Conservation (phyloP, 768 basidiomycete genomes). For the Leccinum longicurvipes region DNA sequence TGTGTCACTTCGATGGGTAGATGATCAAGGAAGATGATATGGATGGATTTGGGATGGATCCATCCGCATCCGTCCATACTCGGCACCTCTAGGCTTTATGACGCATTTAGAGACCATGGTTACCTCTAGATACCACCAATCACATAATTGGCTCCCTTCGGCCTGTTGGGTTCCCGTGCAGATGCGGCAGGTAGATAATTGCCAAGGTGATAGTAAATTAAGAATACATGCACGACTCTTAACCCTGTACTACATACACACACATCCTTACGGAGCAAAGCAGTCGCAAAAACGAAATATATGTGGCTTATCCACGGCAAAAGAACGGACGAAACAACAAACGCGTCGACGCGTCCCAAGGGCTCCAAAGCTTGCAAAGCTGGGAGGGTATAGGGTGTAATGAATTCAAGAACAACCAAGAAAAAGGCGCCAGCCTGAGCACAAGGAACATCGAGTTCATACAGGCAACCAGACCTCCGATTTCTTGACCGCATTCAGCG, state of each 20-base stretch:
- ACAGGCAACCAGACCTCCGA: conserved; percentile 15
- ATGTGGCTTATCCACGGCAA: neutral
- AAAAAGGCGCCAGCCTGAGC: neutral
- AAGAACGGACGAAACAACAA: conserved; percentile 3
- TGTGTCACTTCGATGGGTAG: neutral
- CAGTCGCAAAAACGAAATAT: conserved; percentile 11
- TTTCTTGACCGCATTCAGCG: neutral
- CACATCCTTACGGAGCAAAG: neutral
- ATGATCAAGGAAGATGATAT: neutral
- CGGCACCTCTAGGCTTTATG: neutral
- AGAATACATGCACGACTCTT: neutral
- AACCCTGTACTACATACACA: neutral
- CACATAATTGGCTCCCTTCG: neutral
- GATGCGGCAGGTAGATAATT: neutral
- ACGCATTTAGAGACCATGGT: neutral
- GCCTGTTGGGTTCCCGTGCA: neutral
- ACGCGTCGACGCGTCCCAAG: conserved; percentile 10
- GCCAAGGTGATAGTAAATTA: neutral
- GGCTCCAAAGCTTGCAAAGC: neutral
- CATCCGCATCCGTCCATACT: too few species aligned
- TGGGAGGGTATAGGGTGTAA: neutral
- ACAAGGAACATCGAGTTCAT: neutral
- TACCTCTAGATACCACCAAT: neutral
- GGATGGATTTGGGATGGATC: neutral
- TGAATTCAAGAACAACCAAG: neutral